A percentile compares a stretch with the other conserved stretches of the same genome.
These are phyloP conservation scores for Carex parvula DNA, from an alignment of 176 grass and related monocot genomes.

Conservation along the genomic window DNA sequence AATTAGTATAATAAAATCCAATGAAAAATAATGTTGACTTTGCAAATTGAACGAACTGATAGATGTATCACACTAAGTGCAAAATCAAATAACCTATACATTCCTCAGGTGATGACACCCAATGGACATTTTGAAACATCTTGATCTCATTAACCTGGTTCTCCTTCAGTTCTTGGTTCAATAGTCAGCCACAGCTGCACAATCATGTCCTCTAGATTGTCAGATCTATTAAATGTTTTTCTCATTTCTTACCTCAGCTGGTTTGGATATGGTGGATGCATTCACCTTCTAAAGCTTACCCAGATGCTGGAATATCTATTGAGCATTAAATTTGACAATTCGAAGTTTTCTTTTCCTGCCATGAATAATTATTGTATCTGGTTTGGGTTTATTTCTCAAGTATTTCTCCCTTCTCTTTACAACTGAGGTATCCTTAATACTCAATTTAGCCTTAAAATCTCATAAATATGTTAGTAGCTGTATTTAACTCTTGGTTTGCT, in stretches of 20 bases:
- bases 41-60: no score
- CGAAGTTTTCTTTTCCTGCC: not conserved
- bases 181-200: no score
- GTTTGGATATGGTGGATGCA: constrained; percentile 14
- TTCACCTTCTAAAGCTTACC: not conserved
- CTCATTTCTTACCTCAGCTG: constrained; percentile 15
- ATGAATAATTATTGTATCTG: constrained; percentile 6
- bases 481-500: not conserved
- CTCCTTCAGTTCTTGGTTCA: no score
- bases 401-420: not conserved
- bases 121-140: no score
- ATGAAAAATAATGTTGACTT: no score
- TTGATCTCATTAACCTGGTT: no score
- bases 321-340: constrained; percentile 13
- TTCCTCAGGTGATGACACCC: no score
- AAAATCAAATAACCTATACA: no score
- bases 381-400: not conserved
- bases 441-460: not conserved
- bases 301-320: constrained; percentile 13
- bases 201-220: no score
- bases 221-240: constrained; percentile 14
- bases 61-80: no score
- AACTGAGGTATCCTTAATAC: not conserved
- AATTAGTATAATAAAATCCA: no score
- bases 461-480: constrained; percentile 3